Evolutionary conservation across 768 basidiomycete genomes (phyloP), one percentile per base, ranked within the genome.

Genomic region (Krasilnikovozyma curviuscula): DNA sequence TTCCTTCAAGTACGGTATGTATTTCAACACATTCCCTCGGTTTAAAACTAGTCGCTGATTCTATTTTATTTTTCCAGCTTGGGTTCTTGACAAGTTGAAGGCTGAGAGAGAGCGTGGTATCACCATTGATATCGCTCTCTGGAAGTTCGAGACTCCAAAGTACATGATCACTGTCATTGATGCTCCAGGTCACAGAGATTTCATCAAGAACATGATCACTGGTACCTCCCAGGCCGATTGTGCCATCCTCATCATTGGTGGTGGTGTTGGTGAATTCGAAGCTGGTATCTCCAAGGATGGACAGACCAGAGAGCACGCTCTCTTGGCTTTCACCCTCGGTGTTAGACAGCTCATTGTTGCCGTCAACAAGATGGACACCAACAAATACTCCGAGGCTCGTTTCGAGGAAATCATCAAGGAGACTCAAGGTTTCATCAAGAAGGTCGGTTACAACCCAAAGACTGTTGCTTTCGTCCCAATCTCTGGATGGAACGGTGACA

Each of bases 181-280:
- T 66, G 93, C 93, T 67, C 93, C 93, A 40, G 91, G 91, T 66
- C 89, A 93, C 69, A 88, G 93, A 78, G 93, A 98, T 66, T 98
- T 98, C 73, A 98, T 98, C 78, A 98, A 98, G 74, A 98, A 93
- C 84, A 93, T 89, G 89, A 98, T 98, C 68, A 98, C 93, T 55
- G 93, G 93, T 76, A 98, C 93, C 62, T 98, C 93, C 63, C 93
- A 98, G 78, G 44, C 29, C 46, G 13, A 98, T 68, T 97, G 91
- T 65, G 93, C 89, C 63, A 78, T 98, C 68, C 86, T 98, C 69
- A 97, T 98, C 75, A 98, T 98, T 59, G 93, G 91, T 56, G 81
- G 74, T 69, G 93, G 93, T 73, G 88, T 83, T 68, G 93, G 93
- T 79, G 93, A 98, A 72, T 97, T 98, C 72, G 93, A 98, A 70